Evolutionary conservation across 495 filamentous ascomycete species (phyloP), one percentile per base, ranked within the genome.

Genomic region (Alectoria sarmentosa): DNA sequence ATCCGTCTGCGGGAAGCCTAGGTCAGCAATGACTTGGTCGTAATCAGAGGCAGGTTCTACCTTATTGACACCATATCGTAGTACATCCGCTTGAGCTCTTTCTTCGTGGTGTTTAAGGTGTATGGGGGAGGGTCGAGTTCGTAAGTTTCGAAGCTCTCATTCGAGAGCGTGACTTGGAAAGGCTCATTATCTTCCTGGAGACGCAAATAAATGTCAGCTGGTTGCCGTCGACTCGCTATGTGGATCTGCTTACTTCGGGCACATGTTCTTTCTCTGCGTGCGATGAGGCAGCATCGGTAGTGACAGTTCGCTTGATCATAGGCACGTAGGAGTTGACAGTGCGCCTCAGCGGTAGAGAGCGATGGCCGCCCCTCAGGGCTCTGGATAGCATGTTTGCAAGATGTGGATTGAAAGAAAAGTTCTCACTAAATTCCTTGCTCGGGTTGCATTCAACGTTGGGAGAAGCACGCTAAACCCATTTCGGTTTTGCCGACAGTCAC

Each of bases 131-230:
- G 92, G 79, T 98, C 93, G 76, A 98, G 86, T 82, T 97, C 91
- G 80, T 98, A 98, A 65, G 92, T 97, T 84, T 98, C 94, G 83
- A 98, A 98, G 82, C 90, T 92, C 88, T 98, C 93, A 70, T 95
- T 88, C 73, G 90, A 95, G 76, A 98, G 88, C 64, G 84, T 86
- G 76, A 98, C 86, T 67, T 88, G 87, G 83, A 98, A 98, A 58
- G 86, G 87, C 82, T 97, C 88, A 71, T 96, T 90, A 77, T 97
- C 94, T 76, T 91, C 88, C 92, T 96, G 69, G 4, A 39, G 17
- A 60, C 19, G 38, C 32, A 60, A 58, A 48, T 10, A 32, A 30
- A 19, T 1, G 32, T 65, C 38, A 65, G 57, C 37, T 38, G 6
- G 17, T 52, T 21, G 23, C n/a, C 36, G 34, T 52, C 14, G n/a